Evolutionary conservation across 1,139 yeast species (phyloP), one percentile per base, ranked within the genome.

Genomic region (Yamadazyma membranifaciens): DNA sequence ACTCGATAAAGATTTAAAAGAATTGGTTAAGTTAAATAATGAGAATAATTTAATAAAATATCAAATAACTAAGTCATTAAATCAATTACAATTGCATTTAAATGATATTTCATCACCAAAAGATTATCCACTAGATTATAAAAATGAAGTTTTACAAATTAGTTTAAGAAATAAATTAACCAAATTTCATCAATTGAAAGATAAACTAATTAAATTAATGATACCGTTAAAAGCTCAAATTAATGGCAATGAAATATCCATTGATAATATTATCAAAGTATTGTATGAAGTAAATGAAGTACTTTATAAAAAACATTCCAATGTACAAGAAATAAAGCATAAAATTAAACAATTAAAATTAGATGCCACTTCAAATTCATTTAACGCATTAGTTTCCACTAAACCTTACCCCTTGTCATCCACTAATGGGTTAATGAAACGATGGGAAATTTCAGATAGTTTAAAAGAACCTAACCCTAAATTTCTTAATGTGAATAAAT

Each of bases 171-270:
- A 32, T 15, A 61, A 60, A 39, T 42, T 59, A 13, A 31, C 40
- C 2, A 39, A 43, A 6, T 49, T 61, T 7, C 43, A 50, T 33
- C 35, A 43, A 5, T 45, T 56, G 9, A 59, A 58, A 43, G 51
- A 54, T 24, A 43, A 55, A 26, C 38, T 61, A 11, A 44, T 53
- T 7, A 33, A 46, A n/a, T 34, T 45, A 30, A 46, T 63, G 48
- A 56, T 63, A 53, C 63, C 67, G 2, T 43, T 63, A 9, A 63
- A 63, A 38, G 59, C 62, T 2, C 50, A 45, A 36, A 38, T 49
- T 6, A 42, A 47, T 11, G 42, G 46, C 9, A 45, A 46, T 11
- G 40, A 44, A 4, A 37, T 49, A 9, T 44, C 59, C 2, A 36
- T 58, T 6, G 51, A 54, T 6, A 57, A 56, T 35, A 38, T 60